Evolutionary conservation across 768 basidiomycete genomes (phyloP), one percentile per base, ranked within the genome.

Genomic region (Sarcomyxa edulis): DNA sequence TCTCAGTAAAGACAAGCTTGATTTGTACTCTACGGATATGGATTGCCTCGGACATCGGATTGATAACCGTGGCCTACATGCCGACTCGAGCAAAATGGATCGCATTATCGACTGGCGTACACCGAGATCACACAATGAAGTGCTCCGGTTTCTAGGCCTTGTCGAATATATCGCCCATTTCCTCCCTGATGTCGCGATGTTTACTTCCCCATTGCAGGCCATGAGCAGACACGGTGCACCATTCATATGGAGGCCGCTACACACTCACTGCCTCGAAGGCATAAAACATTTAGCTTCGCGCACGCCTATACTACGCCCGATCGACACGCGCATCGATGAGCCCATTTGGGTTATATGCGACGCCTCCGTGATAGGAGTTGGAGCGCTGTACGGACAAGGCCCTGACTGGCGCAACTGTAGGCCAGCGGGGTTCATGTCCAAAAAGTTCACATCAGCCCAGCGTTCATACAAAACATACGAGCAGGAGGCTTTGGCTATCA

Each of bases 21-120:
- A 66, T 2, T 21, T 65, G 1, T 64, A 59, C 33, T 44, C 59
- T 0, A 25, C 45, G 7, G 20, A 29, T 3, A 38, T 68, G 31
- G 58, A 67, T 24, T 65, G 60, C 35, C 52, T 72, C 0, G 68
- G 71, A 1, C 65, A 69, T 31, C 29, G 62, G 0, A 63, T 73
- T 3, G 62, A 68, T 38, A 50, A 65, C 14, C 14, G 50, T 1
- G 66, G 71, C 0, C 50, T 72, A 0, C 60, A 65, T 32, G 53
- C 59, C 0, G 60, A 68, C 24, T 6, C 40, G 0, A 58, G 69
- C 42, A 72, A 71, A 41, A 39, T 71, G 33, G 35, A 25, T 2
- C 23, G 39, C 0, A 58, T 71, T 2, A 24, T 52, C 0, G 47
- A 61, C 0, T 71, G 65, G 69, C 18, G 48, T 20, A 51, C 45